Conservation (phyloP, 345 rosid genomes). For the Kandelia obovata region DNA sequence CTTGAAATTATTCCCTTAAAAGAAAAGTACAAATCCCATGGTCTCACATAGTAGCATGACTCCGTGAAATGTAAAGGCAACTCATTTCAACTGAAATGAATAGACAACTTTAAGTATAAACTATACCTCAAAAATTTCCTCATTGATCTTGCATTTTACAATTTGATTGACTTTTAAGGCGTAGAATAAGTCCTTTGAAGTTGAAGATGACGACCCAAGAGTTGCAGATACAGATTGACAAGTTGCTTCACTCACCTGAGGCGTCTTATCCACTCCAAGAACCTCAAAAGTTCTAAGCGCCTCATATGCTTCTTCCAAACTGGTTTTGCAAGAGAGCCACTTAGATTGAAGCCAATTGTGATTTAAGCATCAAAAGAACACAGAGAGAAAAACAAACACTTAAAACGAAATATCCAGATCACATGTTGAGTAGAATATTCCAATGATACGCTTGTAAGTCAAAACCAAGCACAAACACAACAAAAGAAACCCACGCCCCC, state of each 20-base stretch:
- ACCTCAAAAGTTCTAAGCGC: constrained; percentile 74
- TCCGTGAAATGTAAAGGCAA: neutral
- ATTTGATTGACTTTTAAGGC: constrained; percentile 70
- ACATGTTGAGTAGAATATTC: neutral
- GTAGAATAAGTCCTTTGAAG: constrained; percentile 57
- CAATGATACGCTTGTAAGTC: neutral
- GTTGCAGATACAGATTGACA: constrained; percentile 49
- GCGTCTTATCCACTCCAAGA: constrained; percentile 58
- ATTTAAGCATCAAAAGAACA: neutral
- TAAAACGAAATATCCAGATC: neutral
- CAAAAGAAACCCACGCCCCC: neutral
- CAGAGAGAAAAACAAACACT: neutral
- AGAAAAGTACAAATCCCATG: constrained; percentile 7
- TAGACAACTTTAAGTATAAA: neutral
- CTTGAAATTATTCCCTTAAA: constrained; percentile 55
- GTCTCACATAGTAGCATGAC: neutral
- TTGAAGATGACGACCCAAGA: constrained; percentile 53
- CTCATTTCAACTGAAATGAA: neutral
- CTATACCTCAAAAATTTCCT: constrained; percentile 54
- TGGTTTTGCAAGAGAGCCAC: constrained; percentile 18
- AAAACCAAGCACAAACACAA: neutral
- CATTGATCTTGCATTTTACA: constrained; percentile 49
- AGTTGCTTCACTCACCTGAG: constrained; percentile 43
- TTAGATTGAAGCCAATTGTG: neutral
- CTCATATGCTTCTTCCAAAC: constrained; percentile 78